Conservation (phyloP, 192 early-diverging fungal genomes). For the Entrophospora sp. region DNA sequence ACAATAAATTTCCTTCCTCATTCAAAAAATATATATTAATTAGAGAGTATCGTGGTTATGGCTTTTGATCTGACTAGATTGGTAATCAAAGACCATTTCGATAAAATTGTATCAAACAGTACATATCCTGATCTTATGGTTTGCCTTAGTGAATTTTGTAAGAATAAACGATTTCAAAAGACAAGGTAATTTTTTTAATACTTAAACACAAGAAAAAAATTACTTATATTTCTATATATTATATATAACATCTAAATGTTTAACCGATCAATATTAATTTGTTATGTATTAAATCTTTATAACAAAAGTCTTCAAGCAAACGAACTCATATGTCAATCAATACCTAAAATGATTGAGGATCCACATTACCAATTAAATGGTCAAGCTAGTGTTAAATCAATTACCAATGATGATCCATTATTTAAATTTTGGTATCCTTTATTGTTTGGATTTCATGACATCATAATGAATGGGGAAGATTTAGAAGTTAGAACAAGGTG, state of each 20-base stretch:
- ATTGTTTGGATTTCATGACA: constrained; percentile 79
- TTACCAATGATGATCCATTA: constrained; percentile 50
- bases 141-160: constrained; percentile 54
- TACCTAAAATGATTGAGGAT: constrained; percentile 10
- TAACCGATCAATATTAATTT: too few species aligned
- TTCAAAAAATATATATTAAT: too few species aligned
- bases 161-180: constrained; percentile 62
- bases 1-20: too few species aligned
- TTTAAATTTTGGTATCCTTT: constrained; percentile 79
- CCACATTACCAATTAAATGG: constrained; percentile 5
- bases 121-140: constrained; percentile 48
- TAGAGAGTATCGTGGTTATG: constrained; percentile 64
- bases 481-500: constrained; percentile 80
- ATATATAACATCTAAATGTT: too few species aligned
- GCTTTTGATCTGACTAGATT: constrained; percentile 63
- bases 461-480: constrained; percentile 85
- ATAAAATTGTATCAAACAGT: constrained; percentile 53
- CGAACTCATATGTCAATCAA: constrained; percentile 10
- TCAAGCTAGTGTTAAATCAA: background rate
- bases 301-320: constrained; percentile 43
- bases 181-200: constrained; percentile 38
- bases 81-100: constrained; percentile 53
- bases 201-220: too few species aligned
- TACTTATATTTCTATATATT: too few species aligned
- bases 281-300: background rate